Base-by-base conservation (phyloP, 768 basidiomycete genomes). In the Basidioascus undulatus region DNA sequence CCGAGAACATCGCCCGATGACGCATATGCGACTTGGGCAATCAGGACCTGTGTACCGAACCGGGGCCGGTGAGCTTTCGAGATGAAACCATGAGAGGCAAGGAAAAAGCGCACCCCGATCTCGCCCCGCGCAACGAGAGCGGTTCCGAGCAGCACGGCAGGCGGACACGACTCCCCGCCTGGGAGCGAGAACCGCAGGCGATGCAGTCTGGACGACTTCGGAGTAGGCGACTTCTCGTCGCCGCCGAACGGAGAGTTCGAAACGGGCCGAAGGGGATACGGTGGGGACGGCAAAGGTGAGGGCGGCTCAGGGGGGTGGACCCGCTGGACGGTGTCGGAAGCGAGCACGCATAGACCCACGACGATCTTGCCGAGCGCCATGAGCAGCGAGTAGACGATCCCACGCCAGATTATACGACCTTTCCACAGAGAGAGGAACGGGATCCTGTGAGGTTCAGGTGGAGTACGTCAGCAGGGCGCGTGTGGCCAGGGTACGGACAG, bases 51-150 rank as follows among this genome's bases (percentile, higher is more conserved):
- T 11, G 32, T 0, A 15, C n/a, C n/a, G n/a, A n/a, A n/a, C n/a
- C n/a, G 32, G 12, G 25, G 13, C 35, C 6, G 6, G 38, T 13
- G 15, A 32, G 13, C 2, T 21, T 6, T 15, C 15, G n/a, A 6
- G 19, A 32, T 15, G 20, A 23, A 34, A 19, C 24, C 5, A 20
- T 5, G 10, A 5, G 2, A 28, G 24, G 27, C 28, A 45, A 19
- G 39, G 15, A 45, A 53, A 47, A 23, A 48, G 47, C 59, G 40
- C 35, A 76, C 60, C 11, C 70, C 72, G 21, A 76, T 74, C 54
- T 76, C 74, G 1, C 75, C 75, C 3, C 74, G 64, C 0, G 74
- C 67, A 27, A 74, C 65, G 66, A 76, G 69, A 0, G 71, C 71
- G 4, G 69, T 51, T 0, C 68, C 68, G 16, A 73, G 56, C 30